A percentile compares a stretch with the other conserved stretches of the same genome.
These are phyloP conservation scores for Aspergillus sclerotioniger DNA, from an alignment of 495 filamentous ascomycete species.

Conservation along the genomic window DNA sequence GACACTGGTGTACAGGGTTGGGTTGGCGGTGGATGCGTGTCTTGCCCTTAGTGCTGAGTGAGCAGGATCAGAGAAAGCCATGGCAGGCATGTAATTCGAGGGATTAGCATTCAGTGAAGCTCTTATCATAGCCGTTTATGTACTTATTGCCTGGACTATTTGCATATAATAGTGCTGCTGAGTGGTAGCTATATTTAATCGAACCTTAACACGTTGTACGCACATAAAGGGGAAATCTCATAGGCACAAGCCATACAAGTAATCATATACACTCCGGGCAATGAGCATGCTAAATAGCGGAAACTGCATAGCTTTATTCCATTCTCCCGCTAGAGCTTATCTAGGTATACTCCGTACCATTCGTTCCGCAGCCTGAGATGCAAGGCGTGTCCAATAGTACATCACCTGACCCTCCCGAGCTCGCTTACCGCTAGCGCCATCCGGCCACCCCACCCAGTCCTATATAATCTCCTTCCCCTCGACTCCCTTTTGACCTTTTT, in stretches of 20 bases:
- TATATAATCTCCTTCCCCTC: slow-evolving; percentile 29
- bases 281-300: neutral
- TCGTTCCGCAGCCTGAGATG: neutral
- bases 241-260: too few species aligned
- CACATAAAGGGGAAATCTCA: too few species aligned
- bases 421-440: slow-evolving; percentile 37
- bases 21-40: slow-evolving; percentile 87
- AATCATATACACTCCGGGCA: too few species aligned
- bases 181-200: slow-evolving; percentile 6
- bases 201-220: neutral
- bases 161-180: neutral
- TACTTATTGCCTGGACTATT: slow-evolving; percentile 11
- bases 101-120: neutral
- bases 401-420: neutral
- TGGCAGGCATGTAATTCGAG: neutral
- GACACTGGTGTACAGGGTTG: slow-evolving; percentile 59
- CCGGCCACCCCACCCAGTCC: neutral
- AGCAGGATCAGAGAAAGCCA: slow-evolving; percentile 17
- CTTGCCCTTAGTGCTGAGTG: slow-evolving; percentile 66
- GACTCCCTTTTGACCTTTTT: slow-evolving; percentile 26
- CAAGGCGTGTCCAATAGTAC: neutral
- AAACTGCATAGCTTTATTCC: neutral
- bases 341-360: neutral
- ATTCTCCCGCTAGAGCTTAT: neutral
- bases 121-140: slow-evolving; percentile 1